Base-by-base conservation (phyloP, 2,329 filamentous ascomycete genomes). In the Phialocephala subalpina region DNA sequence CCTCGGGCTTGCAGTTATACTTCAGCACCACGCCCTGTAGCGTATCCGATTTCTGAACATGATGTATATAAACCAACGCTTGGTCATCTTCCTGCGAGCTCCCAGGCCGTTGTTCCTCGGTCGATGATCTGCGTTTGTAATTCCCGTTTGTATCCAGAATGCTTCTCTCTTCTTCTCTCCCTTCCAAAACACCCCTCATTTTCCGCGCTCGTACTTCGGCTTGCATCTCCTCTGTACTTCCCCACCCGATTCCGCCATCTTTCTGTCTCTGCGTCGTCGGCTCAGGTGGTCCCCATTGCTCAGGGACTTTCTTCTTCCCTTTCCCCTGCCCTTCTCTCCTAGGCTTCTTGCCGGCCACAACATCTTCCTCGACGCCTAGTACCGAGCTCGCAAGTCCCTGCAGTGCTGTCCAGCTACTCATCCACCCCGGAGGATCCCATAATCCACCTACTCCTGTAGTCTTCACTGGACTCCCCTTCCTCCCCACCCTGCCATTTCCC, bases 11-110 rank as follows among this genome's bases (percentile, higher is more conserved):
- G 77, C 95, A 98, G 73, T 92, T 91, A 79, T 97, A 99, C 73
- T 90, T 92, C 70, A 99, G 90, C 60, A 96, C 91, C 59, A 99
- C 89, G 2, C 96, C 95, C 1, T 94, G 94, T 72, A 98, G 89
- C 1, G 94, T 98, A 79, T 99, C 96, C 53, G 87, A 87, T 16
- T 90, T 87, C 72, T 90, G 86, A 20, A 98, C 93, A 73, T 91
- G 89, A 79, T 99, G 96, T 60, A 98, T 84, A 78, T 98, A 99
- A 20, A 95, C 94, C 69, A 98, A 81, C 25, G 93, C 92, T 71
- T 97, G 91, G 72, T 91, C 88, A 38, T 88, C 84, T 59, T 89
- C 86, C 60, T 80, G 81, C 11, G 49, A 59, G 12, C 58, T 65
- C 27, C 60, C 55, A 27, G 66, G 68, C 25, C 71, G 60, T 25